phyloP scores from a whole-genome alignment of 1,284 basidiomycete genomes.

The Fistulina hepatica region DNA sequence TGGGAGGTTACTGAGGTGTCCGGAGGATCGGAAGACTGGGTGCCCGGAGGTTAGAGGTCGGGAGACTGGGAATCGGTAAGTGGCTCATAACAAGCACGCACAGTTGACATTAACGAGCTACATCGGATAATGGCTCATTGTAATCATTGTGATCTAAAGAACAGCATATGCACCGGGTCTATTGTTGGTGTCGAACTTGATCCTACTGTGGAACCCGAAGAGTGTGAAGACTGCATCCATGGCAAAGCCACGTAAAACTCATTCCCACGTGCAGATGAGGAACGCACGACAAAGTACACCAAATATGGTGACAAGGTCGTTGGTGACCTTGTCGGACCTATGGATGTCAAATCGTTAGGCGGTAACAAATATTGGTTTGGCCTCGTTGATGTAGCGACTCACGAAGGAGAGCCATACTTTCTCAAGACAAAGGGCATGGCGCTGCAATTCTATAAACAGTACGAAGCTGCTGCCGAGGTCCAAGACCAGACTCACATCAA shows the following conservation, averaged over 20 bases:
- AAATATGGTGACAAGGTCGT: constrained; percentile 6
- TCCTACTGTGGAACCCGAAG: constrained; percentile 2
- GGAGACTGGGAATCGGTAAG: too few species aligned
- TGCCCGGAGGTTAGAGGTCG: too few species aligned
- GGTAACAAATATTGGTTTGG: constrained; percentile 3
- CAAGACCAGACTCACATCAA: constrained; percentile 13
- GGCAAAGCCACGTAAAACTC: not conserved
- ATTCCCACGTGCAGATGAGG: constrained; percentile 2
- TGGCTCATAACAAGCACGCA: too few species aligned
- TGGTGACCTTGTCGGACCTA: constrained; percentile 2
- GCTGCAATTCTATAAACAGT: constrained; percentile 14
- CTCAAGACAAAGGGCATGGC: constrained; percentile 14
- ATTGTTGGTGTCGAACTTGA: constrained; percentile 4
- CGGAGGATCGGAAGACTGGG: too few species aligned
- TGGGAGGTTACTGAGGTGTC: too few species aligned
- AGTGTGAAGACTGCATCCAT: not conserved
- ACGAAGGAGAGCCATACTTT: constrained; percentile 12
- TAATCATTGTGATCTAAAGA: constrained; percentile 1
- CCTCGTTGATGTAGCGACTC: constrained; percentile 6
- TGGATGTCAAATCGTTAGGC: constrained; percentile 6
- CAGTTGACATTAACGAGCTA: too few species aligned
- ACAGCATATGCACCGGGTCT: constrained; percentile 7
- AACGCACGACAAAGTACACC: not conserved
- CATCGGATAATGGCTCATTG: constrained; percentile 7
- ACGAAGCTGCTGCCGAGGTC: constrained; percentile 13